Evolutionary conservation across 1,139 yeast genomes (phyloP), one percentile per base, ranked within the genome.

Genomic region (Scheffersomyces insectosa): DNA sequence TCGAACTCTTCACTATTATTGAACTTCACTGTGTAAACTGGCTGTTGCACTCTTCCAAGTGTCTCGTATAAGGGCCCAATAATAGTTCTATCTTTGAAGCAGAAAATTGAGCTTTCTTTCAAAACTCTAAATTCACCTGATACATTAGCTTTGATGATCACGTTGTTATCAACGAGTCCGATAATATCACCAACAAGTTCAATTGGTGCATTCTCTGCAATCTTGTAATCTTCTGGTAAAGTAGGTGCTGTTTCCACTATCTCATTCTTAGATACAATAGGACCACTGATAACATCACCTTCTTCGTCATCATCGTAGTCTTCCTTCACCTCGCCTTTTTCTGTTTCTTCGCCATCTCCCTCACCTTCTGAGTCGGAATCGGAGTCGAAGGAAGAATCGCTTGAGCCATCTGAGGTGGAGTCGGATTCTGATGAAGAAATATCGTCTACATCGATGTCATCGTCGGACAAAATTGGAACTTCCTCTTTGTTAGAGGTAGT

Each of bases 31-130:
- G 96, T 72, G 59, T 88, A 91, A 37, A 85, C 71, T 0, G 99
- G 99, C n/a, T 80, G 67, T 50, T 88, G 88, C 7, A 93, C 76
- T 20, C 90, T 83, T 0, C 99, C 99, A 70, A 93, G 90, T 0
- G 90, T 88, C 61, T 93, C 99, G 56, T 81, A 87, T 11, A 93
- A 68, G 1, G 87, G 83, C 0, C 99, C 99, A n/a, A 95, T 56
- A 0, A 87, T 70, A 1, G 79, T 73, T 40, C 84, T 75, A 57
- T 88, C 91, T 52, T 82, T 85, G 40, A 90, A 74, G 59, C 97
- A 89, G 13, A 93, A 72, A 0, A 91, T 73, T 0, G 97, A 85
- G 25, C 85, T 86, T 44, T 90, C 97, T 50, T 85, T 87, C 33
- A 95, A 70, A 0, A 91, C 86, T 36, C 93, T 70, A 59, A 84